These are phyloP conservation scores for Begonia masoniana DNA, from an alignment of 306 rosid species.

Conservation along the genomic window DNA sequence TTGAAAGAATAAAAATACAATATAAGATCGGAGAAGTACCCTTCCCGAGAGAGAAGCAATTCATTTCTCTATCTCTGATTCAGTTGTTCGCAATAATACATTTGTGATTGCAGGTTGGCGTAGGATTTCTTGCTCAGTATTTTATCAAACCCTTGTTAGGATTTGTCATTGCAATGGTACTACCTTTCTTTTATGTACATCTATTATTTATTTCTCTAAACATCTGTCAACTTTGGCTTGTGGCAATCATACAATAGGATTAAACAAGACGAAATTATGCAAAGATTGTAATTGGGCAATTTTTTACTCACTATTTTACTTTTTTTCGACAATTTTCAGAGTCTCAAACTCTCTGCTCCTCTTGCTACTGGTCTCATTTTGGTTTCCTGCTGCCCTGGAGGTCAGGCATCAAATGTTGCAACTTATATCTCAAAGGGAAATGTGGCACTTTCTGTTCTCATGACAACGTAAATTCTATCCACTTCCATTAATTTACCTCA, in stretches of 20 bases:
- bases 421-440: slow-evolving; percentile 92
- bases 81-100: too few species aligned
- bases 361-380: slow-evolving; percentile 94
- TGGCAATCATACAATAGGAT: slow-evolving; percentile 2
- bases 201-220: background rate
- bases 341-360: slow-evolving; percentile 84
- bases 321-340: slow-evolving; percentile 21
- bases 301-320: too few species aligned
- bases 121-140: slow-evolving; percentile 95
- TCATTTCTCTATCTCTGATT: too few species aligned
- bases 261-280: too few species aligned
- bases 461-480: slow-evolving; percentile 62
- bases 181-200: slow-evolving; percentile 1
- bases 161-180: slow-evolving; percentile 65
- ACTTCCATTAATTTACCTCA: slow-evolving; percentile 5
- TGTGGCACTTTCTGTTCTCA: slow-evolving; percentile 88
- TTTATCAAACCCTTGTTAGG: slow-evolving; percentile 80
- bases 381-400: slow-evolving; percentile 99
- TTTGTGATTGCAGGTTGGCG: slow-evolving; percentile 71
- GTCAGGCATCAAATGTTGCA: slow-evolving; percentile 96
- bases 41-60: too few species aligned
- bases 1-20: too few species aligned
- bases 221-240: background rate
- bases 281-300: too few species aligned
- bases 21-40: too few species aligned